Conservation (phyloP, 331 rosid species). For the Phaseolus coccineus region DNA sequence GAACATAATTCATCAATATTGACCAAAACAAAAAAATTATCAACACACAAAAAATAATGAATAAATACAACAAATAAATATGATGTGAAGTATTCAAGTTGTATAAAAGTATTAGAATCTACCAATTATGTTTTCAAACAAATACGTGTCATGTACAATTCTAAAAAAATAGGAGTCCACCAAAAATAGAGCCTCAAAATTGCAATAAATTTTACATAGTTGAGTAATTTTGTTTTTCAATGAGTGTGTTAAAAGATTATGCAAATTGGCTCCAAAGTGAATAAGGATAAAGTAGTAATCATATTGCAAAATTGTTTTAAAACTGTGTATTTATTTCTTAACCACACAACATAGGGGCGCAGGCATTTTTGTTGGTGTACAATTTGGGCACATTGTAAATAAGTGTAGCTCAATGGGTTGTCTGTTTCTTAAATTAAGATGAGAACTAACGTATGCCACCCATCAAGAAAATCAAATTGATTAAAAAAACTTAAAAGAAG, state of each 20-base stretch:
- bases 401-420: not conserved
- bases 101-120: not conserved
- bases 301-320: not conserved
- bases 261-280: not conserved
- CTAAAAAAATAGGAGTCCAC: not conserved
- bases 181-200: not conserved
- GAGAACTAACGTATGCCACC: not conserved
- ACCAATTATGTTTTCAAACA: no score
- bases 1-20: not conserved
- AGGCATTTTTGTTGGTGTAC: conserved; percentile 6
- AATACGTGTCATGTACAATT: not conserved
- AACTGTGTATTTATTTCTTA: not conserved
- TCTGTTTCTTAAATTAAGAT: not conserved
- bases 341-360: not conserved
- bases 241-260: not conserved
- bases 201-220: not conserved
- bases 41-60: not conserved
- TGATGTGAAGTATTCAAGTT: no score
- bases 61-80: not conserved
- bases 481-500: no score
- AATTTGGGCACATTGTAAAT: not conserved
- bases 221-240: not conserved
- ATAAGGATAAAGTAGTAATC: not conserved
- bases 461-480: no score
- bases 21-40: not conserved